These are phyloP conservation scores for Zea luxurians DNA, from an alignment of 176 grass and related monocot species.

Conservation along the genomic window DNA sequence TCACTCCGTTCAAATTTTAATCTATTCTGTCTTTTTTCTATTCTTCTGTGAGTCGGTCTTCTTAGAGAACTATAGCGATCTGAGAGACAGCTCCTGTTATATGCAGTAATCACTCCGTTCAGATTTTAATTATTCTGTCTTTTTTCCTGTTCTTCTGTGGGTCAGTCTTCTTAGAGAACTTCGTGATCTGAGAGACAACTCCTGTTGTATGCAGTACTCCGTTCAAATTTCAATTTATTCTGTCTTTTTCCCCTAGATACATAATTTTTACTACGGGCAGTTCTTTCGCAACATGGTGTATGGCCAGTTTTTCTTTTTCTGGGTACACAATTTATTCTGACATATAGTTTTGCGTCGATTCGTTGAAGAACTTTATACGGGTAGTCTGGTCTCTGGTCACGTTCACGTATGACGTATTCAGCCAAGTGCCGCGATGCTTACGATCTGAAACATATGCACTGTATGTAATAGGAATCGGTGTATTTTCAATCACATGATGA, in stretches of 20 bases:
- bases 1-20: too few relatives aligned
- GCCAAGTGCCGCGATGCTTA: not conserved
- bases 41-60: not conserved
- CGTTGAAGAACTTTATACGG: not conserved
- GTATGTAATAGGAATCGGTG: not conserved
- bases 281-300: too few relatives aligned
- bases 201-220: too few relatives aligned
- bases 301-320: too few relatives aligned
- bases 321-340: too few relatives aligned
- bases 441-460: not conserved
- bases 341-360: constrained; percentile 8
- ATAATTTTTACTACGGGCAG: too few relatives aligned
- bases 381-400: too few relatives aligned
- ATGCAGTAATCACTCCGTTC: not conserved
- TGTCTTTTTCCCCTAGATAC: too few relatives aligned
- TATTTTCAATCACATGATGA: not conserved
- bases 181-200: too few relatives aligned
- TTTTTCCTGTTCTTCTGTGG: too few relatives aligned
- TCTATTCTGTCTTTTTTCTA: not conserved
- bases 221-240: too few relatives aligned
- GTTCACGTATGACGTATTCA: not conserved
- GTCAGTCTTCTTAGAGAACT: too few relatives aligned
- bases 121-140: not conserved
- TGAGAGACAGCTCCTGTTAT: not conserved
- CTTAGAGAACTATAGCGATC: not conserved